Evolutionary conservation across 2,329 filamentous ascomycete genomes (phyloP), one percentile per base, ranked within the genome.

Genomic region (Chaetomium strumarium): DNA sequence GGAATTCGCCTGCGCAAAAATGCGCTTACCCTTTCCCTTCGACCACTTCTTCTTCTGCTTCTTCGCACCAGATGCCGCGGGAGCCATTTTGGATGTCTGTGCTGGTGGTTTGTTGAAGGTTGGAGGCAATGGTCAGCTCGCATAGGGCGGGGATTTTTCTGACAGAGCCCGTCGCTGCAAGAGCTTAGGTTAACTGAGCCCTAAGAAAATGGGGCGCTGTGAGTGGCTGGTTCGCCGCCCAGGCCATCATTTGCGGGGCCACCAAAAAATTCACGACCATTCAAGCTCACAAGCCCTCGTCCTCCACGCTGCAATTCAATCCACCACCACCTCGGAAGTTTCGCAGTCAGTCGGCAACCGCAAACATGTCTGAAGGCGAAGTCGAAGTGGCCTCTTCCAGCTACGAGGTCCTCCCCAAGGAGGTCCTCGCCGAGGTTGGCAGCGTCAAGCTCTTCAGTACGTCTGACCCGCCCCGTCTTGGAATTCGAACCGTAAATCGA

Each of bases 301-400:
- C 53, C 55, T 54, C 42, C 51, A 56, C 60, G 60, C 60, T 45
- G 53, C 62, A 61, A 53, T 59, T 58, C 57, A 57, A 58, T 51
- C 55, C 56, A 61, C 53, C 58, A 60, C 57, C 59, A 61, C 54
- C 58, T 55, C 53, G 24, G 51, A 60, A 52, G 51, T 58, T 60
- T 52, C 57, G 55, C 55, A 62, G 58, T 62, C 61, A 62, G 61
- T 59, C 63, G 62, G 62, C 61, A 60, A 64, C 55, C 60, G 66
- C 64, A 69, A 88, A 76, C 69, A 96, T 95, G 90, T 95, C 90
- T 86, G 90, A 95, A 78, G 90, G 86, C 80, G 91, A 96, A 81
- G 86, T 95, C 77, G 90, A 95, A 81, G 86, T 93, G 75, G 83
- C 77, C 79, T 80, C 83, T 70, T 77, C 79, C 72, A 80, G 82